Evolutionary conservation across 1,139 yeast species (phyloP), one percentile per base, ranked within the genome.

Genomic region (Hanseniaspora sp.): DNA sequence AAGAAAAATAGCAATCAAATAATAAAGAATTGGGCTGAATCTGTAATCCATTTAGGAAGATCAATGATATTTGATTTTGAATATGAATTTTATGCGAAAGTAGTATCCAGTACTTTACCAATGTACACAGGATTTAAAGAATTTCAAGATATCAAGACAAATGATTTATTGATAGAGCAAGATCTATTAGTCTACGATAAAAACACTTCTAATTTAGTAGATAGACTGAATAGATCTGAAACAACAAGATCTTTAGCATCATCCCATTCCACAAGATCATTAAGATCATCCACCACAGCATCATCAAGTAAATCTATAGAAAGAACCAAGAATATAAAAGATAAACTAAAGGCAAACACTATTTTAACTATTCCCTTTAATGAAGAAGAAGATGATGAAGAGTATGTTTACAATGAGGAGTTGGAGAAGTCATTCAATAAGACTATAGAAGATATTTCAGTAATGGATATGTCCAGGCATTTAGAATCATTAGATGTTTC

Each of bases 1-100:
- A 45, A 44, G 13, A 67, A 62, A 49, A 61, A 61, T 63, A 71
- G 58, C 71, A 75, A 62, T 66, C 80, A 62, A 69, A 76, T 56
- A 3, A 70, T 70, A 38, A 64, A 68, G 52, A 70, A 74, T 17
- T 82, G 88, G 88, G 81, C 85, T 6, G 80, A 78, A 60, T 83
- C 80, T 59, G 87, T 80, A 7, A 80, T 83, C 52, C 74, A 74
- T 59, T 66, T 83, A 56, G 90, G 90, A 1, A 71, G 90, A 58
- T 68, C 83, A 2, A 77, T 83, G 79, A 76, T 84, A 73, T 88
- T 88, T 12, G 69, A 67, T 52, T 67, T 66, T 55, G 63, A 65
- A 45, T 60, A 59, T 17, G 56, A 60, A 4, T 57, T 66, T 9
- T 65, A 64, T 52, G 60, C 61, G 30, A 59, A 51, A 28, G 44